Base-by-base conservation (phyloP, 495 filamentous ascomycete species). In the Wilcoxina mikolae region DNA sequence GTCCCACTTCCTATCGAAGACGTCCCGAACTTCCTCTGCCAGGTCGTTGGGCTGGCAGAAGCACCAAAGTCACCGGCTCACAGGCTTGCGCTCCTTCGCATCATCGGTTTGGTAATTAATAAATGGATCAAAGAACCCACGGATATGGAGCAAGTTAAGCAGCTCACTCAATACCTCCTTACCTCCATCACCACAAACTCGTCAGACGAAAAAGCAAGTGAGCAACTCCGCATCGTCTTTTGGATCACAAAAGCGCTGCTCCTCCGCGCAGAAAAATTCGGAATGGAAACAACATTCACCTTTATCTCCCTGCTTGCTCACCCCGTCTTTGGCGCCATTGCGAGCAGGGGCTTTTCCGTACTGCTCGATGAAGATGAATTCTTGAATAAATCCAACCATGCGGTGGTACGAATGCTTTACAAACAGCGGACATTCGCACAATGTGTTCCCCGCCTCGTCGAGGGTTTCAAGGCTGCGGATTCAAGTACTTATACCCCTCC, bases 371-470 rank as follows among this genome's bases (percentile, higher is more conserved):
- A 79, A 9, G 79, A 83, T 56, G 78, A 83, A 52, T 70, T 84
- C n/a, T 70, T 85, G 35, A 80, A 74, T 24, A 72, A 74, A 51
- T 65, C 72, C 26, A 85, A 86, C 61, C 76, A 80, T 48, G 82
- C 80, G 47, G 73, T 70, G 12, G 75, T 83, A 53, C 76, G 79
- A 25, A 67, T 78, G n/a, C 70, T 86, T 2, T 74, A 75, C 53
- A 80, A 78, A 53, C 82, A 86, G 58, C 77, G 75, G 44, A 69
- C 79, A 47, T 85, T 86, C 70, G 73, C 70, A 35, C 75, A 78
- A 35, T 72, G 78, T 33, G 67, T 80, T 17, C 82, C 82, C 0
- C 63, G 70, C 45, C 74, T 86, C 27, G 75, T 77, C 4, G 61
- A 68, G 7, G 68, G 71, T 12, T 79, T 82, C 65, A 74, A 75